Base-by-base conservation (phyloP, 805 yeast species). In the Yamadazyma ubonensis region DNA sequence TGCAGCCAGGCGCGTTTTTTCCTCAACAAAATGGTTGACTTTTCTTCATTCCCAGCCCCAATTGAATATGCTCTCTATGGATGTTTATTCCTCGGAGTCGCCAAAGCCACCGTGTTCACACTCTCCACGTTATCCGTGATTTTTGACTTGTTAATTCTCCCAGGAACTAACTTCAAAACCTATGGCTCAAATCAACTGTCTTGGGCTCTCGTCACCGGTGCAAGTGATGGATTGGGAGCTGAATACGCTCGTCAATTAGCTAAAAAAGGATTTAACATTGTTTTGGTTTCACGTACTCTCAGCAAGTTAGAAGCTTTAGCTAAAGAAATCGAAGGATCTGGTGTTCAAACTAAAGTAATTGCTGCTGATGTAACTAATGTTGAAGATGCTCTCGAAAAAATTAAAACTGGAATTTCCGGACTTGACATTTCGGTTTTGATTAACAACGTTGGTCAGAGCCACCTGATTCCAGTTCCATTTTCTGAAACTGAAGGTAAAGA, bases 191-290 rank as follows among this genome's bases (percentile, higher is more conserved):
- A 71, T 44, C 43, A 50, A 15, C 84, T 83, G 19, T 71, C 76
- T 29, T 93, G 96, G 91, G 96, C 97, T n/a, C 85, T 93, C 22
- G 77, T 93, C 12, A 93, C 99, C 5, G 99, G 99, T 43, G 95
- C 97, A 3, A 87, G 97, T 34, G 98, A 93, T 59, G 99, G 99
- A 25, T 84, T 93, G 55, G 99, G 99, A 42, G 88, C 90, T 59
- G 96, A 93, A 61, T 93, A 78, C 57, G 82, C 96, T 2, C 56
- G 65, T 18, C 98, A 91, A 65, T 74, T 93, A 63, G 99, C 98
- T 9, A 63, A 73, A 39, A 80, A 76, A 49, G 96, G 96, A 2
- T 83, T 90, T 61, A 90, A 89, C 52, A 61, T 93, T 33, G 81
- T 87, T 9, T 73, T 93, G 50, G 81, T 91, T 11, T 86, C 96